A percentile compares a stretch with the other conserved stretches of the same genome.
These are phyloP conservation scores for Orobanche coerulescens DNA, from an alignment of 257 asterid species.

Conservation along the genomic window DNA sequence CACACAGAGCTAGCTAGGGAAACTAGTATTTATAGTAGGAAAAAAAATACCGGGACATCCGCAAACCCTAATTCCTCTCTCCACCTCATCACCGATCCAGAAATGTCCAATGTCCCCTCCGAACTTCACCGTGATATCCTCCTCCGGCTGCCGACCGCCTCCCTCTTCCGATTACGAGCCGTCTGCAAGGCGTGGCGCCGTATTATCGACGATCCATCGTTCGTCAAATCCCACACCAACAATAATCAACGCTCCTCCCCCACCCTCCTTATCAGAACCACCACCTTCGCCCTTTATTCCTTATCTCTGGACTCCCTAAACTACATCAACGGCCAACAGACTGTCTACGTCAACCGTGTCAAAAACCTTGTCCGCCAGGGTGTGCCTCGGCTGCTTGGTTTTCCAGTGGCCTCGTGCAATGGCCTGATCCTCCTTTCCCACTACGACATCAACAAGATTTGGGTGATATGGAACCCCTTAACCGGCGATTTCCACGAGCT, in stretches of 20 bases:
- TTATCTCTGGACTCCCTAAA: background rate
- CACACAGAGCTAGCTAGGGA: too few relatives aligned
- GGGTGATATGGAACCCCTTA: slow-evolving; percentile 21
- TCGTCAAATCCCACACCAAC: background rate
- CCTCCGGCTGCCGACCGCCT: background rate
- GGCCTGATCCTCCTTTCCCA: slow-evolving; percentile 7
- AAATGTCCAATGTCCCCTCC: slow-evolving; percentile 20
- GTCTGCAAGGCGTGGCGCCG: slow-evolving; percentile 15
- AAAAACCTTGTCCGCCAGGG: background rate
- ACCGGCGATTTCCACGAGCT: slow-evolving; percentile 3
- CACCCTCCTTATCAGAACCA: background rate
- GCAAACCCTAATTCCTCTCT: background rate
- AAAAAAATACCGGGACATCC: background rate
- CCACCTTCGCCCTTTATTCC: background rate
- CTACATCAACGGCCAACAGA: background rate
- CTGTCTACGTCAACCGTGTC: background rate
- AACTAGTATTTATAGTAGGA: too few relatives aligned
- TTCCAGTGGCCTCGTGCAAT: slow-evolving; percentile 8
- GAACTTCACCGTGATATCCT: background rate
- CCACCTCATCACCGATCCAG: background rate
- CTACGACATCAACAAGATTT: background rate
- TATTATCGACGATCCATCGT: slow-evolving; percentile 10
- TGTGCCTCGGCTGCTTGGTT: background rate
- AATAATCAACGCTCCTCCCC: background rate
- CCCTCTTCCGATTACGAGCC: slow-evolving; percentile 5